Percentiles rank a stretch among this genome's conserved stretches.
phyloP scores from a whole-genome alignment of 2,329 filamentous ascomycete genomes.

The Beauveria rudraprayagi region DNA sequence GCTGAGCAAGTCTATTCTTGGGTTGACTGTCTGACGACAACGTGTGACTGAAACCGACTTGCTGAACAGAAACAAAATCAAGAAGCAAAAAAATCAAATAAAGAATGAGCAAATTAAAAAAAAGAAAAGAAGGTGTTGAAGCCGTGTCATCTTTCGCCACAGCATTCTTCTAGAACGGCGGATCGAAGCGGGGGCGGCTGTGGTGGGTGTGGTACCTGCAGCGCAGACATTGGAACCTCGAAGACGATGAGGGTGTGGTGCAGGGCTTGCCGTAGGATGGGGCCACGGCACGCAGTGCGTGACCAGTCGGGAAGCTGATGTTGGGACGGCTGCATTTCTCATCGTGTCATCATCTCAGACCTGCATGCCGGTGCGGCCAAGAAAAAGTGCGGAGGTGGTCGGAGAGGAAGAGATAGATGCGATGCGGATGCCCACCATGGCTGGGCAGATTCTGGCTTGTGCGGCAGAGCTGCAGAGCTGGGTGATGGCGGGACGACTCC shows the following conservation, averaged over 20 bases:
- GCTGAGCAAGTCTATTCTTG: background rate
- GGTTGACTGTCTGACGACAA: background rate
- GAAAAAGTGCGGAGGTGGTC: background rate
- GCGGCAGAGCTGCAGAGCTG: background rate
- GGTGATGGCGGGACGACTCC: background rate
- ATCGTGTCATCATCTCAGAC: background rate
- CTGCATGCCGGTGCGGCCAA: background rate
- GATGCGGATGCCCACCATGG: background rate
- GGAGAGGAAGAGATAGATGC: background rate
- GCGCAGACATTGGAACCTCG: background rate
- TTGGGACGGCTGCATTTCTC: background rate
- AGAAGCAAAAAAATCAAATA: background rate
- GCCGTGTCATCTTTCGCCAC: background rate
- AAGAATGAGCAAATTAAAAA: too few relatives aligned
- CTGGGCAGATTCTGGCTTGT: background rate
- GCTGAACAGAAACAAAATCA: too few relatives aligned
- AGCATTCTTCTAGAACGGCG: conserved; percentile 1
- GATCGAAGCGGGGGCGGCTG: background rate
- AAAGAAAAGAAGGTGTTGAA: background rate
- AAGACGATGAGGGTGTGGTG: background rate
- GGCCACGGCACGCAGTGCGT: background rate
- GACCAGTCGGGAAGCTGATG: background rate
- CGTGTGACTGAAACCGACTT: background rate
- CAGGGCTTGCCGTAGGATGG: background rate
- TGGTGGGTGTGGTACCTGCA: conserved; percentile 8